Conservation (phyloP, 352 stramenopile species). For the Pythium phragmitis region DNA sequence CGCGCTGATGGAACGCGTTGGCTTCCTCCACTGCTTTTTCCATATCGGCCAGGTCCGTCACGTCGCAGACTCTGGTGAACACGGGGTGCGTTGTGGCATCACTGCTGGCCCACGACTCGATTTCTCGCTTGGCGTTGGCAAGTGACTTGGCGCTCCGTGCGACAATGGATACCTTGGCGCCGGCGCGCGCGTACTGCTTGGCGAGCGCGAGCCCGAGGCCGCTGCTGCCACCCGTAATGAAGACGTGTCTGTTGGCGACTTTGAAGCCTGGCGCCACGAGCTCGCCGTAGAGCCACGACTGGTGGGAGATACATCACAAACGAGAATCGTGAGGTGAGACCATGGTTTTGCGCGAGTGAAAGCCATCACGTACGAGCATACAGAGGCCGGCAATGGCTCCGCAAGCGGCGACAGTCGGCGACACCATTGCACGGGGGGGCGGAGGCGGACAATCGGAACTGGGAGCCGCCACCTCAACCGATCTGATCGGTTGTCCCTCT, state of each 20-base stretch:
- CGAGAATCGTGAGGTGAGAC: not conserved
- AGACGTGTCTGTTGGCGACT: conserved; percentile 49
- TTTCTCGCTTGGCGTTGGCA: conserved; percentile 6
- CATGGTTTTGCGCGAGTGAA: too few relatives aligned
- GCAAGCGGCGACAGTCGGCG: too few relatives aligned
- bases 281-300: conserved; percentile 8
- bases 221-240: conserved; percentile 44
- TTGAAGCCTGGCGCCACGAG: conserved; percentile 40
- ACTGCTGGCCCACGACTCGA: conserved; percentile 11
- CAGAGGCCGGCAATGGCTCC: too few relatives aligned
- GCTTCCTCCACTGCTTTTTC: conserved; percentile 42
- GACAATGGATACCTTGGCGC: conserved; percentile 48
- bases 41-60: conserved; percentile 37
- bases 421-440: too few relatives aligned
- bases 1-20: conserved; percentile 50
- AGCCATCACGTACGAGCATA: too few relatives aligned
- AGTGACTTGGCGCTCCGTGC: conserved; percentile 34
- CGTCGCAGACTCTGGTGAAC: conserved; percentile 43
- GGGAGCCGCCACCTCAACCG: too few relatives aligned
- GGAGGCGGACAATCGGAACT: too few relatives aligned
- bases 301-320: too few relatives aligned
- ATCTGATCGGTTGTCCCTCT: too few relatives aligned
- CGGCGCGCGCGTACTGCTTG: conserved; percentile 47
- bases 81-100: conserved; percentile 27
- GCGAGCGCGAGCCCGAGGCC: conserved; percentile 54